Percentiles rank a stretch among this genome's conserved stretches.
Evolutionary conservation across 768 basidiomycete species (phyloP).

Genomic region (Trametes sanguinea): DNA sequence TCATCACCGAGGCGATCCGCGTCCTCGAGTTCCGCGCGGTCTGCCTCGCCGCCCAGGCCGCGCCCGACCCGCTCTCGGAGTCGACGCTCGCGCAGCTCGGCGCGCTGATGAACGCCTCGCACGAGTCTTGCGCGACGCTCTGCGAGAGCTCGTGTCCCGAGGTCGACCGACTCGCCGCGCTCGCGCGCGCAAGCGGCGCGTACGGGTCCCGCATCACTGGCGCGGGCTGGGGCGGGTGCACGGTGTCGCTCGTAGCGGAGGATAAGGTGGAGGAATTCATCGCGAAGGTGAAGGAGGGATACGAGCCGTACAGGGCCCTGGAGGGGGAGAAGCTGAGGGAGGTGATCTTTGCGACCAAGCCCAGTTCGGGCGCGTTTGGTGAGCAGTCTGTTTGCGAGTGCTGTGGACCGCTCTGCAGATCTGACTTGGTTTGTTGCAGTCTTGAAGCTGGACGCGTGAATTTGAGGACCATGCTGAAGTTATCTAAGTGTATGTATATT

Average conservation of each 20-base stretch:
- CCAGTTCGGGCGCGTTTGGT: constrained; percentile 83
- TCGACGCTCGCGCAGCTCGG: constrained; percentile 56
- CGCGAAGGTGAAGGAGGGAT: constrained; percentile 54
- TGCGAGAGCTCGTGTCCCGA: constrained; percentile 84
- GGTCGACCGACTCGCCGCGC: constrained; percentile 63
- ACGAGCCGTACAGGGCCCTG: constrained; percentile 63
- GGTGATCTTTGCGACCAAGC: constrained; percentile 81
- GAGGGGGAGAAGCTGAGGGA: constrained; percentile 59
- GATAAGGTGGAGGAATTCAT: constrained; percentile 65
- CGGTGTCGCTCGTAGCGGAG: constrained; percentile 77
- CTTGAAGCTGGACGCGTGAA: constrained; percentile 13
- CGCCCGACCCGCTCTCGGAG: constrained; percentile 28
- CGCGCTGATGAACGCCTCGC: constrained; percentile 76
- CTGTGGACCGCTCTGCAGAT: background rate
- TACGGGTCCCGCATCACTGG: constrained; percentile 85
- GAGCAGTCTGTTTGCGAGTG: constrained; percentile 32
- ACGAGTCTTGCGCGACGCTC: constrained; percentile 63
- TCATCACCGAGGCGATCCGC: constrained; percentile 76
- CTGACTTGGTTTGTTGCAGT: background rate
- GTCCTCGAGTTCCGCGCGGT: constrained; percentile 76
- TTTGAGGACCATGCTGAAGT: background rate
- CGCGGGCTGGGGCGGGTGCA: constrained; percentile 92
- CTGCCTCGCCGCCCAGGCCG: constrained; percentile 45
- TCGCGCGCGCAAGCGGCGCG: constrained; percentile 73
- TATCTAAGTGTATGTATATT: background rate